Conservation (phyloP, 2,329 filamentous ascomycete genomes). For the Chaetomiaceae sp. region DNA sequence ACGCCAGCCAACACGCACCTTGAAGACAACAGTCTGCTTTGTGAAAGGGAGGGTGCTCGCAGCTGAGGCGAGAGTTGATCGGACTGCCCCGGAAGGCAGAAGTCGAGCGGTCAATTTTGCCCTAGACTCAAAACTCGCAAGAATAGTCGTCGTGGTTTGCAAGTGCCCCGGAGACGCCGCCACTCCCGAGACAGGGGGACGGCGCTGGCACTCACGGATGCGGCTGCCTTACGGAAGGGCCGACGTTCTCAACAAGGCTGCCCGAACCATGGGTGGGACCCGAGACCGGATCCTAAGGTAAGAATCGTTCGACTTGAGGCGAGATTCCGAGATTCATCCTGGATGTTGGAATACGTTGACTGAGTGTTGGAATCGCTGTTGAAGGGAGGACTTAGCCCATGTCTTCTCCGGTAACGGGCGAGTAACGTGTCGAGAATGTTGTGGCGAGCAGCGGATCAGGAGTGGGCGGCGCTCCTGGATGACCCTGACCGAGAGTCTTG, state of each 20-base stretch:
- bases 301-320: not conserved
- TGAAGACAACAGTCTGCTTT: constrained; percentile 7
- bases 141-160: constrained; percentile 9
- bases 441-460: too few relatives aligned
- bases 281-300: not conserved
- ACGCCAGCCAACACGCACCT: not conserved
- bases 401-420: not conserved
- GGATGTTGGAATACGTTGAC: too few relatives aligned
- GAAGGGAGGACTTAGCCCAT: too few relatives aligned
- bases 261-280: too few relatives aligned
- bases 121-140: constrained; percentile 14
- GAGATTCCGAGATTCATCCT: not conserved
- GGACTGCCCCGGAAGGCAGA: constrained; percentile 15
- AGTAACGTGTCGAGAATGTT: not conserved
- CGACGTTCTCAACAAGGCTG: too few relatives aligned
- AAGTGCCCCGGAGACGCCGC: constrained; percentile 14
- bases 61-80: constrained; percentile 13
- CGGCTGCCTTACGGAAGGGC: constrained; percentile 15
- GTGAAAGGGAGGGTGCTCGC: constrained; percentile 11
- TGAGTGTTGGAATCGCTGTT: not conserved
- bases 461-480: too few relatives aligned
- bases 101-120: constrained; percentile 8
- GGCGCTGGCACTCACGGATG: constrained; percentile 11
- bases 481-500: too few relatives aligned
- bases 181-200: constrained; percentile 13